Evolutionary conservation across 164 flowering plant genomes (phyloP).

Genomic region (Vitis rupestris): DNA sequence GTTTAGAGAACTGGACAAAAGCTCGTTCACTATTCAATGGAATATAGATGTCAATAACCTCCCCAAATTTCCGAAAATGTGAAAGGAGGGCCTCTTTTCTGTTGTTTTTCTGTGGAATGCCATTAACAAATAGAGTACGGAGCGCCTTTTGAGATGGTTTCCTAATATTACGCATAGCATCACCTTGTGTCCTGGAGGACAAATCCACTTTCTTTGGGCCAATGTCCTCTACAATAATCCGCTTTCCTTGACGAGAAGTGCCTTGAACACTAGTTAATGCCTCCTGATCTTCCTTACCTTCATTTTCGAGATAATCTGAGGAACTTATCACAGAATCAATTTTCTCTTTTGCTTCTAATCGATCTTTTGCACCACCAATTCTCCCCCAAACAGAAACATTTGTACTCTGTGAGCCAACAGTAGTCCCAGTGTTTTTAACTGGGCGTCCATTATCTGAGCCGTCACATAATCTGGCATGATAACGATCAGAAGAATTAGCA

Average conservation of each 20-base stretch:
- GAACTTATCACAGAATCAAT: constrained; percentile 28
- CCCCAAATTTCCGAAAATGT: constrained; percentile 91
- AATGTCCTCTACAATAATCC: constrained; percentile 27
- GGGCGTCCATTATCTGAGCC: constrained; percentile 33
- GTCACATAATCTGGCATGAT: constrained; percentile 25
- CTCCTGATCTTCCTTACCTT: constrained; percentile 37
- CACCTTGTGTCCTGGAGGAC: constrained; percentile 32
- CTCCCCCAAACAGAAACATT: constrained; percentile 69
- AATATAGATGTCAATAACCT: constrained; percentile 77
- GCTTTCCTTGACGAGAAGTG: constrained; percentile 39
- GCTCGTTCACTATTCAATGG: constrained; percentile 75
- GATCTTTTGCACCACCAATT: constrained; percentile 43
- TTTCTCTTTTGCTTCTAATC: constrained; percentile 39
- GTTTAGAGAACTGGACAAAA: constrained; percentile 89
- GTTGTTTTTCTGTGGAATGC: constrained; percentile 74
- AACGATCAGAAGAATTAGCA: constrained; percentile 40
- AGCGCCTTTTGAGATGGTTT: constrained; percentile 66
- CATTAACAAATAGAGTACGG: constrained; percentile 81
- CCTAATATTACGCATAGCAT: constrained; percentile 31
- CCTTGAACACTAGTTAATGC: constrained; percentile 20
- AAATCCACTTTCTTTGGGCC: constrained; percentile 31
- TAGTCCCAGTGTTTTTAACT: constrained; percentile 28
- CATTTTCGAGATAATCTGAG: constrained; percentile 31
- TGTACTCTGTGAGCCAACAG: constrained; percentile 37
- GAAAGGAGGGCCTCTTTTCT: constrained; percentile 71